Evolutionary conservation across 805 yeast genomes (phyloP).

Genomic region (Yamadazyma sp.): DNA sequence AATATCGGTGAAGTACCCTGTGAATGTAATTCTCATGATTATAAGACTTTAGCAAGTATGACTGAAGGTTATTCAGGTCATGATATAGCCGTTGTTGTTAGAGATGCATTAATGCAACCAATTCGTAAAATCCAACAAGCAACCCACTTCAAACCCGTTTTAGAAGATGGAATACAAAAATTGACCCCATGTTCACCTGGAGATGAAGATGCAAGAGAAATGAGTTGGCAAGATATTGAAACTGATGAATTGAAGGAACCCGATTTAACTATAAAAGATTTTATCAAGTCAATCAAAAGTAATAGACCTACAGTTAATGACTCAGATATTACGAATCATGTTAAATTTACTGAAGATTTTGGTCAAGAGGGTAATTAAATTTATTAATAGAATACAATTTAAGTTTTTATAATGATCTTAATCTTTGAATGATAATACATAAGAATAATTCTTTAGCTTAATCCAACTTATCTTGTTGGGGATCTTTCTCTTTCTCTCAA

Average conservation of each 20-base stretch:
- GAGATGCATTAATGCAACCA: conserved; percentile 98
- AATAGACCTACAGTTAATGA: conserved; percentile 95
- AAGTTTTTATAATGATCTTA: background rate
- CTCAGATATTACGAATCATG: conserved; percentile 76
- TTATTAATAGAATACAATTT: background rate
- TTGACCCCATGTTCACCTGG: conserved; percentile 97
- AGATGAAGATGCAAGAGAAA: conserved; percentile 78
- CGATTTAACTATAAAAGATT: conserved; percentile 83
- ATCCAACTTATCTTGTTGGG: conserved; percentile 11
- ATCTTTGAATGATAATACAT: too few species aligned
- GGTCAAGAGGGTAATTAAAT: conserved; percentile 91
- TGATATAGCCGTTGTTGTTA: conserved; percentile 93
- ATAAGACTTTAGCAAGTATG: conserved; percentile 77
- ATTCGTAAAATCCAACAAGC: conserved; percentile 93
- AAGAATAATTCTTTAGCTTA: too few species aligned
- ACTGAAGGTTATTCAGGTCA: conserved; percentile 98
- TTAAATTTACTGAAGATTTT: conserved; percentile 87
- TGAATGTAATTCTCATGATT: conserved; percentile 68
- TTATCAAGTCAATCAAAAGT: conserved; percentile 84
- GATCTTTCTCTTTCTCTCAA: conserved; percentile 21
- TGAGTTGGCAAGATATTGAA: conserved; percentile 90
- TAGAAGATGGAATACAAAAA: conserved; percentile 41
- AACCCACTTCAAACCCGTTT: conserved; percentile 79
- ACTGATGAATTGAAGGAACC: conserved; percentile 92
- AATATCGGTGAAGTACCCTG: conserved; percentile 92